Evolutionary conservation across 257 asterid species (phyloP), one percentile per base, ranked within the genome.

Genomic region (Rubia yunnanensis): DNA sequence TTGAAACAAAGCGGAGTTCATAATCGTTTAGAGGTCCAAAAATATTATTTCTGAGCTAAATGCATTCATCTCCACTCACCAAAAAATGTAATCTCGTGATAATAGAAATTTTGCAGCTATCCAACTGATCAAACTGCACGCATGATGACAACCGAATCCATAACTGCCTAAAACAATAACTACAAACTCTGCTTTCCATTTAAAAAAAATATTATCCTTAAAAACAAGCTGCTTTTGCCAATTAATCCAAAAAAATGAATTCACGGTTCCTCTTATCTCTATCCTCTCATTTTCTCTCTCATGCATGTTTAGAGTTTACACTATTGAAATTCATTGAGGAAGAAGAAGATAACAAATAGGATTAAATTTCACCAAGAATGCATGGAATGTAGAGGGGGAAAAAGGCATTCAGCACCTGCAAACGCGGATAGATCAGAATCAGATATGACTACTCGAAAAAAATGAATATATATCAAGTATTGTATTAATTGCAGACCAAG

Each of bases 51-150:
- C n/a, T n/a, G n/a, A n/a, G n/a, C n/a, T n/a, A 28, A 3, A 4
- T 44, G 67, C 67, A 46, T 58, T 69, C 67, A 59, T 69, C 73
- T n/a, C n/a, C n/a, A n/a, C n/a, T n/a, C n/a, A n/a, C n/a, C n/a
- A n/a, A n/a, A n/a, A n/a, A n/a, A n/a, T n/a, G n/a, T n/a, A n/a
- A n/a, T n/a, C n/a, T 60, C 61, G 30, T 22, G 67, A 69, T 59
- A 28, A 58, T 59, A 44, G 50, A 48, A 14, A 60, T 13, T 13
- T 26, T 31, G n/a, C 52, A 36, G 49, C 23, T 52, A 26, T 27
- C 62, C 28, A 38, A 38, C 64, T 24, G 52, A 44, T 15, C 36
- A 48, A 48, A 10, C 35, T 70, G 39, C 52, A 53, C 15, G 46
- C 67, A 22, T 17, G 3, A 28, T 34, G 32, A 24, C 49, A 3